These are phyloP conservation scores for Misopates orontium DNA, from an alignment of 257 asterid species.

Conservation along the genomic window DNA sequence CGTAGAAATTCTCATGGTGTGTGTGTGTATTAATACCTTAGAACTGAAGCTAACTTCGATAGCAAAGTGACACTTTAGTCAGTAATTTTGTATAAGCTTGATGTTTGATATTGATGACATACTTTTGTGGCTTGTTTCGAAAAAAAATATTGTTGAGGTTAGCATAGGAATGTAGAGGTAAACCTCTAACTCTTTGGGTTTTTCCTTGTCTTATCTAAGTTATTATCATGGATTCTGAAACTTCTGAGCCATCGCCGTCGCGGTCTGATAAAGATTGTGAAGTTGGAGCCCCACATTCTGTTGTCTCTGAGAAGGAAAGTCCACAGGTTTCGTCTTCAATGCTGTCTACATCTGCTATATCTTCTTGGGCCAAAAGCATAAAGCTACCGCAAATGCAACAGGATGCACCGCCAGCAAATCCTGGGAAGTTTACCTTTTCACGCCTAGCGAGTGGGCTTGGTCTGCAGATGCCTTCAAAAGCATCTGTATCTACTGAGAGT, in stretches of 20 bases:
- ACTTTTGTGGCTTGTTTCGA: too few relatives aligned
- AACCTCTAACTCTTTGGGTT: slow-evolving; percentile 18
- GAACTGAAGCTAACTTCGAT: too few relatives aligned
- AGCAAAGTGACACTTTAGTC: too few relatives aligned
- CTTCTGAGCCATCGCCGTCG: slow-evolving; percentile 45
- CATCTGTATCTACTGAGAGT: slow-evolving; percentile 42
- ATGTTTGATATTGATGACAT: too few relatives aligned
- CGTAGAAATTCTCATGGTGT: too few relatives aligned
- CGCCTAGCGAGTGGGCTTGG: slow-evolving; percentile 89
- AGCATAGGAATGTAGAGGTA: slow-evolving; percentile 15
- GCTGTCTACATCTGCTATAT: slow-evolving; percentile 49
- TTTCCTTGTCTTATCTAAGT: slow-evolving; percentile 20
- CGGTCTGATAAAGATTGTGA: slow-evolving; percentile 46
- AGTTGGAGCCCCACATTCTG: slow-evolving; percentile 39
- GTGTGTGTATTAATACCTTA: too few relatives aligned
- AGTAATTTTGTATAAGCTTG: too few relatives aligned
- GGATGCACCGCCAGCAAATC: slow-evolving; percentile 43
- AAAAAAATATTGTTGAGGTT: too few relatives aligned
- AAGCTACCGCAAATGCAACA: slow-evolving; percentile 59
- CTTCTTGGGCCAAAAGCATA: slow-evolving; percentile 70
- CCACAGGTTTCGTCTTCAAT: slow-evolving; percentile 46
- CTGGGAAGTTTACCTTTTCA: slow-evolving; percentile 61
- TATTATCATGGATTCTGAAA: slow-evolving; percentile 64
- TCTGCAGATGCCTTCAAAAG: slow-evolving; percentile 50
- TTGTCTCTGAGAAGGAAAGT: slow-evolving; percentile 38